Evolutionary conservation across 768 basidiomycete genomes (phyloP).

Genomic region (Auriscalpium vulgare): DNA sequence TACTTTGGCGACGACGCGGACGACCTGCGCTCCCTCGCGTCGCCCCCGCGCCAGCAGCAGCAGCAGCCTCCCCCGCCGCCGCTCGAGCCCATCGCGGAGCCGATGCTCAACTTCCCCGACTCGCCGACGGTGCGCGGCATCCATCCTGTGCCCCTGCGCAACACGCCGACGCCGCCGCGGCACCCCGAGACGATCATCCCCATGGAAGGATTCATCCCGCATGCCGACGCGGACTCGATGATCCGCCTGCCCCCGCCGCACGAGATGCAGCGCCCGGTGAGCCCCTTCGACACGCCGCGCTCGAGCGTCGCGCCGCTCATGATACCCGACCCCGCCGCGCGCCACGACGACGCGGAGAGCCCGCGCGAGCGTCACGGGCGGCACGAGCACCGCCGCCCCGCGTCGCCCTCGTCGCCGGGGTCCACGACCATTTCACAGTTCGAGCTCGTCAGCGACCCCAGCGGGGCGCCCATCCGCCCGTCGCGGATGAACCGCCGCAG

Average conservation of each 20-base stretch:
- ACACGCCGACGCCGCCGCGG: conserved; percentile 3
- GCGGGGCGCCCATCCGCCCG: conserved; percentile 2
- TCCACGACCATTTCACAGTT: conserved; percentile 17
- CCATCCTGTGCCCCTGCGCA: conserved; percentile 3
- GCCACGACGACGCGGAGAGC: conserved; percentile 1
- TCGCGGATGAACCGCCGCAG: conserved; percentile 8
- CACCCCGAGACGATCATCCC: conserved; percentile 11
- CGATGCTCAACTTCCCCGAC: conserved; percentile 13
- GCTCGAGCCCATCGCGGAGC: conserved; percentile 13
- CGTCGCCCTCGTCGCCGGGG: conserved; percentile 9
- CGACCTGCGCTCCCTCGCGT: not conserved
- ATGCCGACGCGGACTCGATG: conserved; percentile 5
- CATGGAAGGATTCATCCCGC: conserved; percentile 12
- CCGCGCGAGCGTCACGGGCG: not conserved
- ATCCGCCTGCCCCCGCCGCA: conserved; percentile 15
- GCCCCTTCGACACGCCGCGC: not conserved
- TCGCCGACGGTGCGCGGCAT: conserved; percentile 1
- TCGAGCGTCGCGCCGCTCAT: conserved; percentile 9
- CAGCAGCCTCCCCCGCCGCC: not conserved
- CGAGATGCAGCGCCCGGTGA: conserved; percentile 6
- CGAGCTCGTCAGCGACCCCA: conserved; percentile 14
- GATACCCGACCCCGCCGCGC: conserved; percentile 9
- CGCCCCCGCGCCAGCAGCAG: not conserved
- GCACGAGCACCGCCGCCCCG: not conserved
- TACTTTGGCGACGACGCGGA: conserved; percentile 4